phyloP scores from a whole-genome alignment of 2,329 filamentous ascomycete genomes.

The Fusarium sp. region DNA sequence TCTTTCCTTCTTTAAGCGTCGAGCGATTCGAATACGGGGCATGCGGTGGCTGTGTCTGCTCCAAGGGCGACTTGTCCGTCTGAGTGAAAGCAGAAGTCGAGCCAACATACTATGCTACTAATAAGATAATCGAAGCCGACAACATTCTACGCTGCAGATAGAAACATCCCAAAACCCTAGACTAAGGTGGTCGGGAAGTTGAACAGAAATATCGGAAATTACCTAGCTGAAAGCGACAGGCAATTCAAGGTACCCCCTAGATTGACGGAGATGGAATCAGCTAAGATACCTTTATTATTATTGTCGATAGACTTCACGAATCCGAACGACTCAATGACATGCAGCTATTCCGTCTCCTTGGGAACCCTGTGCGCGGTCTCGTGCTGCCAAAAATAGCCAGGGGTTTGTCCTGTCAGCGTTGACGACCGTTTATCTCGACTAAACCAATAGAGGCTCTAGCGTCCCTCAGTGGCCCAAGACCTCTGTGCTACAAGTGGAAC shows the following conservation, averaged over 20 bases:
- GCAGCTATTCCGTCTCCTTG: slow-evolving; percentile 16
- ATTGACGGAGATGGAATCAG: too few relatives aligned
- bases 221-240: neutral
- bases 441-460: slow-evolving; percentile 31
- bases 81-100: too few relatives aligned
- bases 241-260: too few relatives aligned
- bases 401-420: slow-evolving; percentile 18
- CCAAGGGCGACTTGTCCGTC: too few relatives aligned
- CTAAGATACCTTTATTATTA: neutral
- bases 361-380: neutral
- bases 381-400: slow-evolving; percentile 37
- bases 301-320: slow-evolving; percentile 5
- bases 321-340: slow-evolving; percentile 16
- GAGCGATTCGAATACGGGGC: too few relatives aligned
- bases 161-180: neutral
- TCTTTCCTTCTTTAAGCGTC: too few relatives aligned
- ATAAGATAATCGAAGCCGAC: too few relatives aligned
- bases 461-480: slow-evolving; percentile 22
- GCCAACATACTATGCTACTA: too few relatives aligned
- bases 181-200: neutral
- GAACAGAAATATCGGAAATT: neutral
- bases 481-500: slow-evolving; percentile 29
- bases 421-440: slow-evolving; percentile 20
- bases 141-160: neutral
- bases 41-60: too few relatives aligned